Evolutionary conservation across 192 early-diverging fungal species (phyloP), one percentile per base, ranked within the genome.

Genomic region (Podila verticillata): DNA sequence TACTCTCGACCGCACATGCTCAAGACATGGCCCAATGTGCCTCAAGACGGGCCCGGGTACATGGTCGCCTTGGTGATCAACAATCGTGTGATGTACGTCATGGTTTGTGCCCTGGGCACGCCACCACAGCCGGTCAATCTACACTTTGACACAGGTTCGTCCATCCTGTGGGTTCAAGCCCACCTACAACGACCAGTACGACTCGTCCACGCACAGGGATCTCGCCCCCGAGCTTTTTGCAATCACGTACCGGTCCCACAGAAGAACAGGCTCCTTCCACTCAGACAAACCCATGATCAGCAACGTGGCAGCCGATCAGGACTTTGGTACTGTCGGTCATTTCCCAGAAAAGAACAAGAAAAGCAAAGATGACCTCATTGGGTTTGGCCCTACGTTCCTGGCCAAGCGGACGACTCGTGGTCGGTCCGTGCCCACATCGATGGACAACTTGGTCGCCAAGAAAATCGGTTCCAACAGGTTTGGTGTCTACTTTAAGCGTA

Each of bases 131-230:
- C 65, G 39, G 61, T 73, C 56, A 57, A 72, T 26, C 62, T 81
- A 26, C 68, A 73, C n/a, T 66, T 81, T 20, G 78, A 81, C 32
- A 73, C 71, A 19, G 75, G 78, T 35, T 81, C 78, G 13, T 63
- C 65, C 4, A 66, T 73, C 44, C 65, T 67, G 49, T 73, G 78
- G 70, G 65, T 81, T n/a, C 67, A 58, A 67, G 32, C 57, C 66
- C 22, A n/a, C n/a, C n/a, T n/a, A n/a, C n/a, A n/a, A n/a, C n/a
- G 54, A 70, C 65, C 48, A 32, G 28, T 73, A 72, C n/a, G 6
- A 31, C 17, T 61, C 60, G 15, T 69, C 56, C 20, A 81, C 58
- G 19, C 13, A 61, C 57, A 48, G 31, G 22, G 31, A 10, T 57
- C 63, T 59, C 17, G 68, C 9, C 36, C 36, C 54, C 32, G 39